Percentiles rank a stretch among this genome's conserved stretches.
phyloP scores from a whole-genome alignment of 352 stramenopile genomes.

The Phytophthora lateralis region DNA sequence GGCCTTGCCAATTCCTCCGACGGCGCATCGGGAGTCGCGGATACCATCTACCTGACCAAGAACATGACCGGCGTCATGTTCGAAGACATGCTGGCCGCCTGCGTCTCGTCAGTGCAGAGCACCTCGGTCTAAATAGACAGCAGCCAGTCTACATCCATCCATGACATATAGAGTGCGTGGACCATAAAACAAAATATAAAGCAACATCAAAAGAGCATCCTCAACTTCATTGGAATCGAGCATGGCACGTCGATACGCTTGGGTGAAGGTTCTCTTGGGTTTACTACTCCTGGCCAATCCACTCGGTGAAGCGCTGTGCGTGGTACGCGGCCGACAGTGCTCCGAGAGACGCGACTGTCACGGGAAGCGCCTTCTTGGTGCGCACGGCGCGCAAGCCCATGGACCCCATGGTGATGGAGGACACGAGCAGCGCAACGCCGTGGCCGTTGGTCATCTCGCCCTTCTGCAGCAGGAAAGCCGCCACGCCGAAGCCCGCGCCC shows the following conservation, averaged over 20 bases:
- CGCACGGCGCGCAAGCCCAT: conserved; percentile 86
- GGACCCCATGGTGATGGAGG: conserved; percentile 82
- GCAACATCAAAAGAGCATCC: conserved; percentile 8
- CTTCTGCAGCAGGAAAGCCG: conserved; percentile 81
- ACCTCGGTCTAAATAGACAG: conserved; percentile 23
- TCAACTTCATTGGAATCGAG: conserved; percentile 23
- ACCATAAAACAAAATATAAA: conserved; percentile 1
- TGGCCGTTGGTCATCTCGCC: conserved; percentile 86
- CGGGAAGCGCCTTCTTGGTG: conserved; percentile 73
- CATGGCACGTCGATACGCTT: neutral
- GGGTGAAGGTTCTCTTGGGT: neutral
- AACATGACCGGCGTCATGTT: conserved; percentile 90
- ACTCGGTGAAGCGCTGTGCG: conserved; percentile 80
- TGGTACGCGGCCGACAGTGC: conserved; percentile 84
- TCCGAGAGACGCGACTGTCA: conserved; percentile 75
- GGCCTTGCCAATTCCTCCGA: conserved; percentile 23
- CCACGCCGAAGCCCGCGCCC: conserved; percentile 77
- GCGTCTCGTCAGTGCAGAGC: conserved; percentile 77
- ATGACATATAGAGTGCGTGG: conserved; percentile 31
- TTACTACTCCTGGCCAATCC: conserved; percentile 80
- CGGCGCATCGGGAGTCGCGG: conserved; percentile 47
- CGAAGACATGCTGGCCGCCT: conserved; percentile 87
- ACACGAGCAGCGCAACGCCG: conserved; percentile 78
- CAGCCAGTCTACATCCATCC: conserved; percentile 15
- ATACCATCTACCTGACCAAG: conserved; percentile 84